Base-by-base conservation (phyloP, 2,329 filamentous ascomycete genomes). In the Fusarium mundagurra region DNA sequence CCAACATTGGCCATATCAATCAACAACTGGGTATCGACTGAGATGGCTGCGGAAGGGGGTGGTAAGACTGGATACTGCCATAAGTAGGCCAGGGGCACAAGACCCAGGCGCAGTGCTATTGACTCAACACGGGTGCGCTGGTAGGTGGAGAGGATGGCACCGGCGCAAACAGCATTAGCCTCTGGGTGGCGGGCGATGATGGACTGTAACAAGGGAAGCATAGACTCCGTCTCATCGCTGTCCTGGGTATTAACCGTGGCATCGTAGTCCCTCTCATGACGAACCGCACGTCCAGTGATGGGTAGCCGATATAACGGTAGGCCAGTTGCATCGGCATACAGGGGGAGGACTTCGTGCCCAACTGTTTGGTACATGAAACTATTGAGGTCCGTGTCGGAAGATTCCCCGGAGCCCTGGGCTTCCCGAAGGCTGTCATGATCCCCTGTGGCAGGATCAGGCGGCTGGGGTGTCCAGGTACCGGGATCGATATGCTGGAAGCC, bases 321-420 rank as follows among this genome's bases (percentile, higher is more conserved):
- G 0, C 88, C 91, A 4, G 98, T 91, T 39, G 94, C 95, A 54
- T 89, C 83, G 69, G 92, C 91, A 81, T 98, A 98, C 22, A 98
- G 88, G 6, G 95, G 94, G 65, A 98, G 92, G 24, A 98, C 86
- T 66, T 91, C 88, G 83, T 98, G 94, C 18, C 96, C 96, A 69
- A 98, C 94, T 7, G 96, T 99, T 86, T 99, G 96, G 86, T 98
- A 99, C 96, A 99, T 99, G 91, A 96, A 98, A 85, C 95, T 98
- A 83, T 99, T 94, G 77, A 97, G 88, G 82, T 98, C 85, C 54
- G 79, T 81, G 53, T 86, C 81, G 61, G 76, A 66, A 67, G 67
- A 22, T 64, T 76, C 66, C 54, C 69, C 66, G 39, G 54, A 45
- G 38, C 58, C 50, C 45, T 71, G 50, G 61, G 44, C 48, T 54